Evolutionary conservation across 2,329 filamentous ascomycete species (phyloP), one percentile per base, ranked within the genome.

Genomic region (Scedosporium aurantiacum): DNA sequence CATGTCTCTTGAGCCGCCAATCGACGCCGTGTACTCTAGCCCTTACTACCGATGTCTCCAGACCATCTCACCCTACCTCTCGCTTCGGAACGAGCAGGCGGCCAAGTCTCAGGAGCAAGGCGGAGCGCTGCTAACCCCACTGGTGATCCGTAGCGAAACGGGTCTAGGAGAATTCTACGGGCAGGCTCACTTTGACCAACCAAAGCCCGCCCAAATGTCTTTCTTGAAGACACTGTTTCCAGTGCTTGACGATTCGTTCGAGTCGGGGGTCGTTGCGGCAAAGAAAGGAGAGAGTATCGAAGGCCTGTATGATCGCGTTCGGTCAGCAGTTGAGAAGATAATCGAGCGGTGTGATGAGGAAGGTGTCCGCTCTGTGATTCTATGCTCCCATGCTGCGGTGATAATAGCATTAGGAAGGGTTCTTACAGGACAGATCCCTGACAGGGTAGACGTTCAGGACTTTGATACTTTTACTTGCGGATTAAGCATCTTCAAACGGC

Each of bases 111-210:
- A 18, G 41, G 40, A n/a, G 45, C 6, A 41, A 12, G 6, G 32
- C 23, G 21, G 28, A 67, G 16, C 64, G 65, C 67, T 50, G 65
- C 70, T 27, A 66, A 4, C 61, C 52, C 37, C 64, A 54, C 56
- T 73, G 62, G 73, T 69, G 45, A 80, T 86, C 63, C 78, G 81
- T 41, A 80, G 78, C 57, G 84, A 87, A 67, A 74, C 77, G 61
- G 83, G 82, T 12, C 68, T 86, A 45, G 87, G 90, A 64, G 94
- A 99, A 77, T 97, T 94, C 88, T 97, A 94, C 72, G 94, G 94
- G 27, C 80, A 84, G 57, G 91, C 92, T 16, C 85, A 85, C 63
- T 97, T 96, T 73, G 81, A 89, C 61, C 94, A 97, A 69, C 94
- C 94, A 0, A 79, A 81, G 16, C 91, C 93, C 2, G 90, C 91